These are phyloP conservation scores for Catenaria anguillulae DNA, from an alignment of 371 early-diverging fungal species.

Conservation along the genomic window DNA sequence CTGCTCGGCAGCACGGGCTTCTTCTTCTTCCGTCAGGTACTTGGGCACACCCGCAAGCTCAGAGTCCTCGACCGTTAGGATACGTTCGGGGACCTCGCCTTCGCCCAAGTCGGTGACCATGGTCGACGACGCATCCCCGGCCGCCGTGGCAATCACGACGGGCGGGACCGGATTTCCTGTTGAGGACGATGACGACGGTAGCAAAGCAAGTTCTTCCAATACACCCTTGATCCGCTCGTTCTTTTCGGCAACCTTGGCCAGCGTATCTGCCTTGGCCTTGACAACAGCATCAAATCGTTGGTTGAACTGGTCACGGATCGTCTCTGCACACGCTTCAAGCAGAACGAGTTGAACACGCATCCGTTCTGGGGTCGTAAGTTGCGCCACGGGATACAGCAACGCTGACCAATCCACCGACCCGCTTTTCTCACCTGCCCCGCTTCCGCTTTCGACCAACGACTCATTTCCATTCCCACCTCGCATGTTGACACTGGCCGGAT, in stretches of 20 bases:
- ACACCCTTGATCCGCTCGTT: conserved; percentile 31
- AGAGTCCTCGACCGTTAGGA: conserved; percentile 24
- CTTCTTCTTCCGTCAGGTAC: conserved; percentile 33
- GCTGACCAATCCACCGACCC: background rate
- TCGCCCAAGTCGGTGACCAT: conserved; percentile 16
- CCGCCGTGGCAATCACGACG: background rate
- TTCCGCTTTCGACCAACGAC: background rate
- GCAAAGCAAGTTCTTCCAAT: conserved; percentile 25
- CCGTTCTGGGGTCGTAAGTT: conserved; percentile 31
- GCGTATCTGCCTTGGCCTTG: conserved; percentile 29
- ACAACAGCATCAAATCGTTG: conserved; percentile 22
- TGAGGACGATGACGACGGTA: too few relatives aligned
- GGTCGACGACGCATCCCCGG: background rate
- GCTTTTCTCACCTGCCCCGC: background rate
- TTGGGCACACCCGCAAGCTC: conserved; percentile 22
- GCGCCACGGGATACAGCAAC: conserved; percentile 18
- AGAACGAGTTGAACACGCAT: conserved; percentile 24
- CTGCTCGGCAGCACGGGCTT: conserved; percentile 18
- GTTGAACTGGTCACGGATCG: conserved; percentile 23
- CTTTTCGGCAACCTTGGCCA: conserved; percentile 35
- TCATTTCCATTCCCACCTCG: background rate
- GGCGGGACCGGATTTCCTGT: conserved; percentile 9
- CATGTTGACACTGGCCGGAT: conserved; percentile 10
- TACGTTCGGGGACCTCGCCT: conserved; percentile 33
- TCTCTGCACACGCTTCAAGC: conserved; percentile 20